Percentiles rank a stretch among this genome's conserved stretches.
phyloP scores from a whole-genome alignment of 1,139 yeast species.

The Sugiyamaella novakii region DNA sequence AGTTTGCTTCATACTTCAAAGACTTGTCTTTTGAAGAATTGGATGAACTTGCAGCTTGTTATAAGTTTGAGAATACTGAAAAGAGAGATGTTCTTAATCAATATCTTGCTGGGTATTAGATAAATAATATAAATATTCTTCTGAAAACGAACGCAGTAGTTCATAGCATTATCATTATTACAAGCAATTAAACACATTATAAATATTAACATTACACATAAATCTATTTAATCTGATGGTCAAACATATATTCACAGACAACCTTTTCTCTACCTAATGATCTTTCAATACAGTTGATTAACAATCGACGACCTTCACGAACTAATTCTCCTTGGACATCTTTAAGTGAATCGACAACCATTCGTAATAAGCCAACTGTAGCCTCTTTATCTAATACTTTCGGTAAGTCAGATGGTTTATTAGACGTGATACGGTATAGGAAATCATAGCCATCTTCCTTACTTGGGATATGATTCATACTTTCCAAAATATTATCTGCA shows the following conservation, averaged over 20 bases:
- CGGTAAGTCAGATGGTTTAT: constrained; percentile 28
- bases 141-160: background rate
- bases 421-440: constrained; percentile 29
- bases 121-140: background rate
- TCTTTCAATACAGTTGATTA: constrained; percentile 39
- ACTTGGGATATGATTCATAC: constrained; percentile 25
- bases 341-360: constrained; percentile 36
- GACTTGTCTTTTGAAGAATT: constrained; percentile 47
- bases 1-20: constrained; percentile 47
- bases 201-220: constrained; percentile 13
- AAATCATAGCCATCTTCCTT: constrained; percentile 34
- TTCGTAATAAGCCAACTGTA: constrained; percentile 39
- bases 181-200: too few species aligned
- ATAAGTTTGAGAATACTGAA: constrained; percentile 48
- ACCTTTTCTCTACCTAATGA: constrained; percentile 37
- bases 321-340: constrained; percentile 38
- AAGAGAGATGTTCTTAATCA: constrained; percentile 48
- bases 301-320: constrained; percentile 37
- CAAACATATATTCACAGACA: constrained; percentile 35
- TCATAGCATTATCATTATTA: background rate
- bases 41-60: constrained; percentile 51
- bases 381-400: constrained; percentile 32
- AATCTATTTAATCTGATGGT: constrained; percentile 13
- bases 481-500: constrained; percentile 20
- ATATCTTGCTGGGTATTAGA: constrained; percentile 35